phyloP scores from a whole-genome alignment of 495 filamentous ascomycete species.

The Jackrogersella minutella region DNA sequence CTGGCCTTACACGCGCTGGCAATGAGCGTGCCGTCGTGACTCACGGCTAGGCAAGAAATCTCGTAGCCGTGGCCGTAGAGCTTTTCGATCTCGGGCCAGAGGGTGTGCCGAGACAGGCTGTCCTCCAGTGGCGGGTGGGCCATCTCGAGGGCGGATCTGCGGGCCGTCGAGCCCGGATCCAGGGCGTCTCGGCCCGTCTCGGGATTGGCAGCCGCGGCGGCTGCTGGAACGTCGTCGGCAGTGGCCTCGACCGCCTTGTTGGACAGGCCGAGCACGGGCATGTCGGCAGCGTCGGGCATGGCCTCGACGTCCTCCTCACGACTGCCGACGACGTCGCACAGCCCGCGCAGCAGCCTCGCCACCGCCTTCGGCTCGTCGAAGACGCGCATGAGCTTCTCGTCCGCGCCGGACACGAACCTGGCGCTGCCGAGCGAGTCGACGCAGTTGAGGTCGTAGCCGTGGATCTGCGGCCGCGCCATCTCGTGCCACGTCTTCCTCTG shows the following conservation, averaged over 20 bases:
- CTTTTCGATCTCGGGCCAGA: constrained; percentile 97
- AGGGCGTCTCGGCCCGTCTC: constrained; percentile 50
- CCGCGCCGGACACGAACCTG: constrained; percentile 92
- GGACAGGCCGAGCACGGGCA: constrained; percentile 93
- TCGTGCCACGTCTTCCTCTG: constrained; percentile 81
- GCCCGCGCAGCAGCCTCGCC: constrained; percentile 71
- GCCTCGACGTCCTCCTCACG: constrained; percentile 47
- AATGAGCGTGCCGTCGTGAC: constrained; percentile 74
- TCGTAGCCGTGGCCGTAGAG: constrained; percentile 99
- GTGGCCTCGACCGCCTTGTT: constrained; percentile 85
- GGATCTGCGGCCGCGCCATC: constrained; percentile 93
- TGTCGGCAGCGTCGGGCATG: constrained; percentile 86
- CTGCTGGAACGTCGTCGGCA: constrained; percentile 53
- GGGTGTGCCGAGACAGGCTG: constrained; percentile 83
- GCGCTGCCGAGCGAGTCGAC: constrained; percentile 73
- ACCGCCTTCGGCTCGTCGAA: constrained; percentile 90
- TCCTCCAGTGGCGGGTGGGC: constrained; percentile 87
- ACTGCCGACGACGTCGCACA: constrained; percentile 65
- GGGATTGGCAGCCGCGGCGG: constrained; percentile 42
- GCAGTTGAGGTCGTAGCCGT: constrained; percentile 98
- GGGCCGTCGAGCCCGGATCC: constrained; percentile 52
- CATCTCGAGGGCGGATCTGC: constrained; percentile 57
- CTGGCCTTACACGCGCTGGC: constrained; percentile 95
- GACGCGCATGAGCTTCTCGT: constrained; percentile 95
- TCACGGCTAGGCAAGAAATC: constrained; percentile 87